phyloP scores from a whole-genome alignment of 2,329 filamentous ascomycete species.

The Fusarium acutatum region DNA sequence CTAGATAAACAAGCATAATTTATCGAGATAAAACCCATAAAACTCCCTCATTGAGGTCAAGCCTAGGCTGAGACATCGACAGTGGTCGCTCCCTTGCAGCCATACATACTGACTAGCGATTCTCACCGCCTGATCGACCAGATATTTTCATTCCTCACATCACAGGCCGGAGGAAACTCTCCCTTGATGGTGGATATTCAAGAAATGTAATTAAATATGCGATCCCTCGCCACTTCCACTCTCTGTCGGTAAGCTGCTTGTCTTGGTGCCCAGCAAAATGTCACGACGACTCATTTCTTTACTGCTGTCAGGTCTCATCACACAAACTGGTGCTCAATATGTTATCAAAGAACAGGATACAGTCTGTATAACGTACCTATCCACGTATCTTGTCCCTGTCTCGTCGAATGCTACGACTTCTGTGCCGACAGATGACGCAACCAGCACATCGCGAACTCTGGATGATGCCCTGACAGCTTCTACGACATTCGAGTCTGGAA shows the following conservation, averaged over 20 bases:
- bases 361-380: not conserved
- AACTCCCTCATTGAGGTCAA: not conserved
- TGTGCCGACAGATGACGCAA: not conserved
- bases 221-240: rapidly evolving
- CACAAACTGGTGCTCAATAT: not conserved
- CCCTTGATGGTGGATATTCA: rapidly evolving
- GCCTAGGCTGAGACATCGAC: not conserved
- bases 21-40: not conserved
- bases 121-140: not conserved
- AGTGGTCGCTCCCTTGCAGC: not conserved
- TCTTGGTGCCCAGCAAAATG: not conserved
- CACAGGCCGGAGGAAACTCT: not conserved
- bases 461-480: too few relatives aligned
- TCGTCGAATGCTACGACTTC: too few relatives aligned
- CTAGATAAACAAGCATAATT: not conserved
- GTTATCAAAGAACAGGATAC: not conserved
- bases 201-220: not conserved
- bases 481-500: not conserved
- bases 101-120: not conserved
- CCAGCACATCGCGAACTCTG: too few relatives aligned
- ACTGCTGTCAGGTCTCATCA: not conserved
- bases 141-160: not conserved
- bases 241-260: not conserved
- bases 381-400: not conserved
- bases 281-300: not conserved